Percentiles rank a stretch among this genome's conserved stretches.
Conservation (phyloP, 2,329 filamentous ascomycete genomes). For the Nemania bipapillata region DNA sequence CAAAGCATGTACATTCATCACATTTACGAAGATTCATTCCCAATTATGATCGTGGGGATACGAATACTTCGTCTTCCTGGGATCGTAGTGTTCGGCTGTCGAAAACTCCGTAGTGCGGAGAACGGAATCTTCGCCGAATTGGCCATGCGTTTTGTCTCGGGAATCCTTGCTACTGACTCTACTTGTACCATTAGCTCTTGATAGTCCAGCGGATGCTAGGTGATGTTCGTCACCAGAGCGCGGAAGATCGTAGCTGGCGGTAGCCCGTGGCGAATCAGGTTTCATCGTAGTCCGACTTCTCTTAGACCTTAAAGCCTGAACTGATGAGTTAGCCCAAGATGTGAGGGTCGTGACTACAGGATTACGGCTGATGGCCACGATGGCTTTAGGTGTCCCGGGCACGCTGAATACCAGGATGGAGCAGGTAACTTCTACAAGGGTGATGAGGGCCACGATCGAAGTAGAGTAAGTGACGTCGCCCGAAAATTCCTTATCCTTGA, state of each 20-base stretch:
- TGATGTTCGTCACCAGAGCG: neutral
- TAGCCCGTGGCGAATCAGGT: neutral
- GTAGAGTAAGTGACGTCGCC: neutral
- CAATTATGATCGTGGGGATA: neutral
- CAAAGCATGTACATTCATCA: neutral
- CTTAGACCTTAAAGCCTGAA: neutral
- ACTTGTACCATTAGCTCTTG: neutral
- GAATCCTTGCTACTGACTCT: neutral
- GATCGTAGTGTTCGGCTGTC: neutral
- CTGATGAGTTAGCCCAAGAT: neutral
- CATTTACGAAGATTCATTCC: neutral
- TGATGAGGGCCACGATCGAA: neutral
- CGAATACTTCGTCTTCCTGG: neutral
- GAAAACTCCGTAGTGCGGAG: neutral
- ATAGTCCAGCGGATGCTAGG: neutral
- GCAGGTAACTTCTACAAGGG: neutral
- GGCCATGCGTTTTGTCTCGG: neutral
- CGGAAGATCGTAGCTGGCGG: neutral
- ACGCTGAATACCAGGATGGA: neutral
- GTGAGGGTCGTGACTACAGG: neutral
- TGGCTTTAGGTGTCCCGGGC: neutral
- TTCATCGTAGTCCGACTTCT: neutral
- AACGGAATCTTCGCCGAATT: neutral
- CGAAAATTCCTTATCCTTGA: neutral
- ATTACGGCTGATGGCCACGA: neutral